Evolutionary conservation across 2,329 filamentous ascomycete genomes (phyloP).

Genomic region (Penicillium sp.): DNA sequence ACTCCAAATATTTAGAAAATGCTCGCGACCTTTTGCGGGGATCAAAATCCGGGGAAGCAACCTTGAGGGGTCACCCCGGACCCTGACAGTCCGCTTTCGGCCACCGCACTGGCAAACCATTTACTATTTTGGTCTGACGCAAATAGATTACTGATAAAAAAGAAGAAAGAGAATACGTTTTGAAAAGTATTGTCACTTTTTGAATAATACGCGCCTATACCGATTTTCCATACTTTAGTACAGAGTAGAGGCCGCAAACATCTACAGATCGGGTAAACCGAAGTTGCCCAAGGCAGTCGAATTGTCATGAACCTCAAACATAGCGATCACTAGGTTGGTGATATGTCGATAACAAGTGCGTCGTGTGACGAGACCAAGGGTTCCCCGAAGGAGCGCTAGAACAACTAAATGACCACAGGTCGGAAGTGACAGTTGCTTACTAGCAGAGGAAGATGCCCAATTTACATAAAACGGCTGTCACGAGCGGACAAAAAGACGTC

Average conservation of each 20-base stretch:
- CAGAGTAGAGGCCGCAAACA: not conserved
- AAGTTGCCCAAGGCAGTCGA: not conserved
- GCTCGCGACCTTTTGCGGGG: not conserved
- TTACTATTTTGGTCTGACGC: slow-evolving; percentile 1
- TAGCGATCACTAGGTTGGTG: slow-evolving; percentile 8
- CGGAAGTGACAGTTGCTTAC: not conserved
- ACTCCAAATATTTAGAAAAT: not conserved
- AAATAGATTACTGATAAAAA: slow-evolving; percentile 4
- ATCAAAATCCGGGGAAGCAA: slow-evolving; percentile 7
- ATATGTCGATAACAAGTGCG: slow-evolving; percentile 14
- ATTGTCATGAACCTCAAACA: not conserved
- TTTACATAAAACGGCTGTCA: slow-evolving; percentile 3
- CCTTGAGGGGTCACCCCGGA: not conserved
- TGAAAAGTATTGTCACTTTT: slow-evolving; percentile 1
- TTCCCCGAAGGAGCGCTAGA: slow-evolving; percentile 12
- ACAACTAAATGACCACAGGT: slow-evolving; percentile 2
- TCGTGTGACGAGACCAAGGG: slow-evolving; percentile 17
- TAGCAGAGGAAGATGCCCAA: not conserved
- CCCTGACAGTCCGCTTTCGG: not conserved
- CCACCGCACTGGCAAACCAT: not conserved
- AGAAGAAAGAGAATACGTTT: not conserved
- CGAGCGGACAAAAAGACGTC: not conserved
- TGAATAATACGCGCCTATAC: not conserved
- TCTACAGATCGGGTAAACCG: not conserved
- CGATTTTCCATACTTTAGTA: slow-evolving; percentile 1